Base-by-base conservation (phyloP, 306 rosid genomes). In the Vigna hirtella region DNA sequence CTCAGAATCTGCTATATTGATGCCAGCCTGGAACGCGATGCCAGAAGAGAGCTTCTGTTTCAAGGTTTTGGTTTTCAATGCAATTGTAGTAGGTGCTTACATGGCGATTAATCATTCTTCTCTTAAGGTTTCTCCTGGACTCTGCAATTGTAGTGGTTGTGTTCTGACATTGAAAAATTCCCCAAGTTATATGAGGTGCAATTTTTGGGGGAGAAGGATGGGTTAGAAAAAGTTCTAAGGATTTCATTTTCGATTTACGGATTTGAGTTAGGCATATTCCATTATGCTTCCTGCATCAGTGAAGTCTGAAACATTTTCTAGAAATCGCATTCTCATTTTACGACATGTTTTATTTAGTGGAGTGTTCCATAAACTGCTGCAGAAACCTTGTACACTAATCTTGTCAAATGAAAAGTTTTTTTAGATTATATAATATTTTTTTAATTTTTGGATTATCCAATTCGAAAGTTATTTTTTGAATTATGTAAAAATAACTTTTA, bases 1-100 rank as follows among this genome's bases (percentile, higher is more conserved):
- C 93, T 94, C 14, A 88, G 95, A 84, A 92, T 94, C 65, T 90
- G 98, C 89, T 94, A 94, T 51, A 94, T 94, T 6, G 97, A 94
- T 77, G 90, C 95, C 66, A 94, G 97, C 80, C 81, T 90, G 88
- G 83, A 83, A 57, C 82, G 51, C 5, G 86, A 82, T 81, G 96
- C 97, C 57, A 85, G 98, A 50, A 97, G 61, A 84, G 82, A 81
- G 50, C 47, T 88, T 43, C 80, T 92, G 76, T 83, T 86, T 22
- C 86, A 58, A 74, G 97, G 95, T 2, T 94, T 90, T 70, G 98
- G 97, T 79, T 94, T 94, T 77, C 88, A 72, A 28, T 94, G 97
- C 86, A 88, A 83, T 70, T 90, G 98, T 75, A 66, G 32, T 65
- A 87, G 93, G 73, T 94, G 98, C 67, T 57, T 83, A 55, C 87